Conservation (phyloP, 805 yeast genomes). For the Metschnikowia santaceciliae region DNA sequence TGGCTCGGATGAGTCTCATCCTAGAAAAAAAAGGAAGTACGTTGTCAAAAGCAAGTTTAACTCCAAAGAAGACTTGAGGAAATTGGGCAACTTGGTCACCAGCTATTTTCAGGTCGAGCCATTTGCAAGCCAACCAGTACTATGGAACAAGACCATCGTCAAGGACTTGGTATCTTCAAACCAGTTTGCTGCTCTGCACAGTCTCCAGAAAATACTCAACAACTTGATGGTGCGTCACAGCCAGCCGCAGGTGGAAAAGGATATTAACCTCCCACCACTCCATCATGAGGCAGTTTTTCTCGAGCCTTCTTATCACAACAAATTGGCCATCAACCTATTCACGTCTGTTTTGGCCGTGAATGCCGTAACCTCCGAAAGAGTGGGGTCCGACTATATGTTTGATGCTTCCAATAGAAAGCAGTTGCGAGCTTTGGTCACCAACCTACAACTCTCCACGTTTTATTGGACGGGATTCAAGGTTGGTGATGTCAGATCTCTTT, state of each 20-base stretch:
- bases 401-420: slow-evolving; percentile 54
- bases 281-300: slow-evolving; percentile 56
- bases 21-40: slow-evolving; percentile 30
- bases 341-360: slow-evolving; percentile 66
- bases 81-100: slow-evolving; percentile 49
- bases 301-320: slow-evolving; percentile 62
- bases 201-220: slow-evolving; percentile 40
- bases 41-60: slow-evolving; percentile 48
- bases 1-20: slow-evolving; percentile 8
- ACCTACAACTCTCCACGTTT: slow-evolving; percentile 63
- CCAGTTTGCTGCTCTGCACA: slow-evolving; percentile 37
- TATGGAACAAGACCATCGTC: slow-evolving; percentile 46
- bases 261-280: slow-evolving; percentile 54
- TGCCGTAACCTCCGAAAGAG: slow-evolving; percentile 69
- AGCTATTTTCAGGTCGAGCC: slow-evolving; percentile 59
- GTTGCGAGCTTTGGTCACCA: slow-evolving; percentile 53
- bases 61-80: slow-evolving; percentile 49
- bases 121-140: slow-evolving; percentile 43
- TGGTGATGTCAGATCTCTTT: slow-evolving; percentile 52
- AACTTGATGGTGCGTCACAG: slow-evolving; percentile 56
- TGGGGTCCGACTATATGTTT: slow-evolving; percentile 68
- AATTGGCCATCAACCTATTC: slow-evolving; percentile 57
- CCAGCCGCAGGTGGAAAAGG: slow-evolving; percentile 49
- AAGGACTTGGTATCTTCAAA: slow-evolving; percentile 44
- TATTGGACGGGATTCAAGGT: slow-evolving; percentile 72